phyloP scores from a whole-genome alignment of 2,329 filamentous ascomycete species.

The Fusarium phyllophilum region DNA sequence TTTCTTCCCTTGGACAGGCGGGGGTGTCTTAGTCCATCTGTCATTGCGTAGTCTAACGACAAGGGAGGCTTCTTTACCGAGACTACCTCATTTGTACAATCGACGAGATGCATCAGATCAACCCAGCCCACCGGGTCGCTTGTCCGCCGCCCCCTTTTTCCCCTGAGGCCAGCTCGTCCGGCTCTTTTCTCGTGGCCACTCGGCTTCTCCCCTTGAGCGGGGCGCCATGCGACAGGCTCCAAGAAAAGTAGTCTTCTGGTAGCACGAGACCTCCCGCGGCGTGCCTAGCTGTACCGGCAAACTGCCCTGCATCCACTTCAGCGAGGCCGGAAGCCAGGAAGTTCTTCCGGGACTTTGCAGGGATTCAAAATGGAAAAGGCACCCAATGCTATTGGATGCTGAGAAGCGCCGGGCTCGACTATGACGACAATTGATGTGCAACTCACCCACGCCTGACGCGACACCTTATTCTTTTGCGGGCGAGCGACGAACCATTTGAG shows the following conservation, averaged over 20 bases:
- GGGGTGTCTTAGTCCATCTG: slow-evolving; percentile 28
- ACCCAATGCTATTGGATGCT: slow-evolving; percentile 32
- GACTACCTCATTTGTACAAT: slow-evolving; percentile 37
- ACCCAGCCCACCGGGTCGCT: slow-evolving; percentile 46
- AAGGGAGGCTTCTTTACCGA: slow-evolving; percentile 27
- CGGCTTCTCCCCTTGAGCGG: slow-evolving; percentile 44
- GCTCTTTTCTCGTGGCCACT: slow-evolving; percentile 35
- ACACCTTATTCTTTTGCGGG: slow-evolving; percentile 24
- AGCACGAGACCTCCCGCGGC: slow-evolving; percentile 34
- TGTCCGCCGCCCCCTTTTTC: slow-evolving; percentile 45
- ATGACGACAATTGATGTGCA: slow-evolving; percentile 44
- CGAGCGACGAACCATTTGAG: slow-evolving; percentile 26
- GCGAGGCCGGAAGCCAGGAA: slow-evolving; percentile 42
- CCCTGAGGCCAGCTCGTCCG: slow-evolving; percentile 39
- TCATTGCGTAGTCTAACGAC: slow-evolving; percentile 35
- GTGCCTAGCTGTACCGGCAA: slow-evolving; percentile 36
- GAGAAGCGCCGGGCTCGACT: slow-evolving; percentile 29
- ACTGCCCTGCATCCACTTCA: slow-evolving; percentile 31
- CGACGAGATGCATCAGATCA: slow-evolving; percentile 46
- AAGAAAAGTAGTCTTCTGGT: slow-evolving; percentile 39
- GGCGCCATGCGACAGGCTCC: slow-evolving; percentile 44
- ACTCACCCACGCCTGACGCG: slow-evolving; percentile 38
- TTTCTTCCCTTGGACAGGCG: neutral
- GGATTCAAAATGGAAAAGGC: slow-evolving; percentile 24
- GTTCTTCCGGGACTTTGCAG: slow-evolving; percentile 32